phyloP scores from a whole-genome alignment of 805 yeast species.

The Lipomyces spencermartinsiae region DNA sequence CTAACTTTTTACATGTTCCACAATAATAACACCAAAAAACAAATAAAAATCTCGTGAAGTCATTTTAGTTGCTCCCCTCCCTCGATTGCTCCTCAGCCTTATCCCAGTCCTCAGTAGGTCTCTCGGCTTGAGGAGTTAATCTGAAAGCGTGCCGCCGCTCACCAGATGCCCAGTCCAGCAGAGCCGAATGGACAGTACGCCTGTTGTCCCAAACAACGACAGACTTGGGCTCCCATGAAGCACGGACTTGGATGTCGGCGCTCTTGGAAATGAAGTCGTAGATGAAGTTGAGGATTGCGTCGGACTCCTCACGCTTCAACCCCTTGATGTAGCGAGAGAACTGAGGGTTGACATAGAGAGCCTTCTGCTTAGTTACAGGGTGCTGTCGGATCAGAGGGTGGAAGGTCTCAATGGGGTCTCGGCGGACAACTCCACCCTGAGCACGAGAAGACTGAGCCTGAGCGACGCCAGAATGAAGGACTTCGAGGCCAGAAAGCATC shows the following conservation, averaged over 20 bases:
- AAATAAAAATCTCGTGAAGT: background rate
- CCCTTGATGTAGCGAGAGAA: constrained; percentile 71
- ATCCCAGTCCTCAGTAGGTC: constrained; percentile 51
- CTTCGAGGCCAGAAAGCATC: constrained; percentile 66
- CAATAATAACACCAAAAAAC: constrained; percentile 1
- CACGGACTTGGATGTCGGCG: constrained; percentile 59
- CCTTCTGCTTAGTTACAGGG: constrained; percentile 57
- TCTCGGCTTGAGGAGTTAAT: constrained; percentile 76
- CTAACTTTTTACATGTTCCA: background rate
- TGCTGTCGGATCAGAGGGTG: constrained; percentile 60
- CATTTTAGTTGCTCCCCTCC: background rate
- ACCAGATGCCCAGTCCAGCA: constrained; percentile 62
- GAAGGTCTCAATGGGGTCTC: constrained; percentile 54
- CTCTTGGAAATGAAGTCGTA: constrained; percentile 54
- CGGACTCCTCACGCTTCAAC: constrained; percentile 74
- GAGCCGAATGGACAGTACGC: constrained; percentile 57
- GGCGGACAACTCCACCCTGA: constrained; percentile 54
- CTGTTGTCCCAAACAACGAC: constrained; percentile 64
- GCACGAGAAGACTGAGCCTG: constrained; percentile 48
- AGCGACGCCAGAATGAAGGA: constrained; percentile 70
- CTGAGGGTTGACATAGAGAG: constrained; percentile 52
- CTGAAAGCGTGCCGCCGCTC: constrained; percentile 74
- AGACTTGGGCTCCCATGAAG: constrained; percentile 57
- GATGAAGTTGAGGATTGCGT: constrained; percentile 62
- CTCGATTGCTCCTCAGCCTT: constrained; percentile 8